A percentile compares a stretch with the other conserved stretches of the same genome.
Evolutionary conservation across 805 yeast genomes (phyloP).

Genomic region (Candida manassasensis): DNA sequence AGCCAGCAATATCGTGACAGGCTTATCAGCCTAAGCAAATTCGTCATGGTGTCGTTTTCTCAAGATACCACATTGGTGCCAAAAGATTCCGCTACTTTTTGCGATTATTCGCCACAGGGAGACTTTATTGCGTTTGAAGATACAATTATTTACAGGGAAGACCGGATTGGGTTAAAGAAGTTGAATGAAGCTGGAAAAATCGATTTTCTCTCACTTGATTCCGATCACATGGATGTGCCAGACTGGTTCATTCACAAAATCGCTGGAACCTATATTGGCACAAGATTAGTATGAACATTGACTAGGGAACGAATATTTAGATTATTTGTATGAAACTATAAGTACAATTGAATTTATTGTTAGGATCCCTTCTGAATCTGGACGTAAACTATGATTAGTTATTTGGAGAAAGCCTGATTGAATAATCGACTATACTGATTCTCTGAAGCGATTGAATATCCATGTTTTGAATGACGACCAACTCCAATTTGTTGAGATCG

Average conservation of each 20-base stretch:
- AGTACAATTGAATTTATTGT: too few relatives aligned
- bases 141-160: constrained; percentile 47
- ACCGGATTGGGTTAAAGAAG: constrained; percentile 55
- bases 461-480: too few relatives aligned
- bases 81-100: constrained; percentile 65
- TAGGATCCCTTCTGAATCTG: too few relatives aligned
- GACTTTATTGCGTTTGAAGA: constrained; percentile 39
- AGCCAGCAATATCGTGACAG: constrained; percentile 41
- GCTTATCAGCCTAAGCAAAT: constrained; percentile 40
- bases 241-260: constrained; percentile 45
- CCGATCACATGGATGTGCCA: constrained; percentile 61
- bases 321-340: too few relatives aligned
- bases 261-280: constrained; percentile 41
- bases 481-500: too few relatives aligned
- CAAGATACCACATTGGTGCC: constrained; percentile 71
- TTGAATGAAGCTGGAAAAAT: constrained; percentile 43
- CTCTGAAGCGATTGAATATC: too few relatives aligned
- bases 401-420: too few relatives aligned
- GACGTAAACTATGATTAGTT: too few relatives aligned
- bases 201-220: constrained; percentile 49
- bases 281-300: too few relatives aligned
- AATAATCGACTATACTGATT: too few relatives aligned
- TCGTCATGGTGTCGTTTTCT: constrained; percentile 57
- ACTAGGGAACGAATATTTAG: too few relatives aligned
- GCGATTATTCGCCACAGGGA: constrained; percentile 48